Conservation (phyloP, 2,329 filamentous ascomycete species). For the Cryphonectria nitschkei region DNA sequence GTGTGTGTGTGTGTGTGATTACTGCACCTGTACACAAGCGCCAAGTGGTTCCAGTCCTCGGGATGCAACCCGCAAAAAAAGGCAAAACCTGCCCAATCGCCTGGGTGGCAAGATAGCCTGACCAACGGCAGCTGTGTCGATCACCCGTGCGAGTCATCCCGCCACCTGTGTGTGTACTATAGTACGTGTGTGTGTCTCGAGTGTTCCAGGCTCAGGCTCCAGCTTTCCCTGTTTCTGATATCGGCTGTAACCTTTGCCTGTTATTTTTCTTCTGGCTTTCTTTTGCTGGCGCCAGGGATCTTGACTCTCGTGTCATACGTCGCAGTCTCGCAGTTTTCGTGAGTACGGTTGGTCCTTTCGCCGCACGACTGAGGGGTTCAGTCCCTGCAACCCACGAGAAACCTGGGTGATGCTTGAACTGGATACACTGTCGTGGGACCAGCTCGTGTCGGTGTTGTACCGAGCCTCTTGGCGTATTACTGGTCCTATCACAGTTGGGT, state of each 20-base stretch:
- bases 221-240: neutral
- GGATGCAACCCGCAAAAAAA: neutral
- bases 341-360: neutral
- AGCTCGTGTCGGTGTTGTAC: neutral
- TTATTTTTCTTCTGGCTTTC: neutral
- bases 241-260: neutral
- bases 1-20: neutral
- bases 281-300: neutral
- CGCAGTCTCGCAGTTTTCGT: neutral
- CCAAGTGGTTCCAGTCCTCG: neutral
- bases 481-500: no score
- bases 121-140: neutral
- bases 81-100: neutral
- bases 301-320: neutral
- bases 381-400: neutral
- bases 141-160: neutral
- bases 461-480: neutral
- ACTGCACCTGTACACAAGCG: neutral
- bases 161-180: neutral
- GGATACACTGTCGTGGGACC: neutral
- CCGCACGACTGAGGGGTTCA: neutral
- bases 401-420: neutral
- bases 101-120: neutral
- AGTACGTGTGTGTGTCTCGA: neutral
- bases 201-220: neutral